phyloP scores from a whole-genome alignment of 441 rosid genomes.

The Corymbia calophylla region DNA sequence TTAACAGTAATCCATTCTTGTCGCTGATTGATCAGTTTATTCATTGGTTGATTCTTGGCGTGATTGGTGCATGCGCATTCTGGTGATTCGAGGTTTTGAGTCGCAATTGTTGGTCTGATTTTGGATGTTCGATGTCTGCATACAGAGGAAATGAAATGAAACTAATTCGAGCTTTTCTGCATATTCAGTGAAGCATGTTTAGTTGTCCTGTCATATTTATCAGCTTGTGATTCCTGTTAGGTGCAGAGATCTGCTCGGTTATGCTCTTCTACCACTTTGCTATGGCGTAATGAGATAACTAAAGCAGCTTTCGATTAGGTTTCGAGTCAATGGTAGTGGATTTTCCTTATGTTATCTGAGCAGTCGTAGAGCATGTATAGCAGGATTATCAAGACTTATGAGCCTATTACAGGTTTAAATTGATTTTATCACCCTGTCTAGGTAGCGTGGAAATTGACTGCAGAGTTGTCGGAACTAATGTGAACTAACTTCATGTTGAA shows the following conservation, averaged over 20 bases:
- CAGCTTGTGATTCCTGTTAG: background rate
- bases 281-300: background rate
- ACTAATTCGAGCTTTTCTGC: no score
- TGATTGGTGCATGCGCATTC: no score
- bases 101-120: no score
- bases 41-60: no score
- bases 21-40: no score
- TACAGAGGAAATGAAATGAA: no score
- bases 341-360: background rate
- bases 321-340: rapidly evolving
- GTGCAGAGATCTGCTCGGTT: rapidly evolving
- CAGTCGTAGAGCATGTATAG: background rate
- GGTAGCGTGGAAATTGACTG: background rate
- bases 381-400: background rate
- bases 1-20: background rate
- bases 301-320: background rate
- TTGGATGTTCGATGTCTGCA: no score
- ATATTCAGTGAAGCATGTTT: no score
- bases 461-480: background rate
- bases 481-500: background rate
- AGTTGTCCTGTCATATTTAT: background rate
- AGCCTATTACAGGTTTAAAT: background rate
- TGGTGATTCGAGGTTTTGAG: no score
- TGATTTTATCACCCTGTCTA: background rate
- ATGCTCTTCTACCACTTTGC: background rate